Evolutionary conservation across 345 rosid genomes (phyloP).

Genomic region (Anacardium occidentale): DNA sequence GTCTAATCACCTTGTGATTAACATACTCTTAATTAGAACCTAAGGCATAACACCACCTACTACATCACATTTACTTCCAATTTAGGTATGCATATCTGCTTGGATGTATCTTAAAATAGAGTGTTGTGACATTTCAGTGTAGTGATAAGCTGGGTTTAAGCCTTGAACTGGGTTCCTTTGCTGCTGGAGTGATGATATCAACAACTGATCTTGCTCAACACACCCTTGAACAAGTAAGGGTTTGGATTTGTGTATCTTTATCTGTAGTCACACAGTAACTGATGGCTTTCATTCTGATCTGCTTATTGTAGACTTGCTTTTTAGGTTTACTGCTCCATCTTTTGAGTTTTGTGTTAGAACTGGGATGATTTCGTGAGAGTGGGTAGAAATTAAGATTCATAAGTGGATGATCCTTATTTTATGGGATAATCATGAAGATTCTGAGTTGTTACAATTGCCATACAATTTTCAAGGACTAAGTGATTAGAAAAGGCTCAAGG

Average conservation of each 20-base stretch:
- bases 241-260: constrained; percentile 10
- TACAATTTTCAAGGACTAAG: neutral
- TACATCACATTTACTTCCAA: neutral
- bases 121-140: constrained; percentile 59
- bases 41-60: neutral
- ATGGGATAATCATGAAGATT: no score
- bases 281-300: constrained; percentile 18
- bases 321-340: neutral
- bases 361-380: neutral
- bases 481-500: neutral
- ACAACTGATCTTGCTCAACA: no score
- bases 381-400: neutral
- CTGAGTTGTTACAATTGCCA: neutral
- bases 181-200: no score
- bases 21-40: constrained; percentile 5
- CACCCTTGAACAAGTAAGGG: no score
- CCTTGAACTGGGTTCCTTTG: constrained; percentile 86
- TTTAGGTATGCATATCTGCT: neutral
- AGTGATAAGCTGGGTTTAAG: constrained; percentile 97
- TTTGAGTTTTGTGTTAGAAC: neutral
- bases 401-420: constrained; percentile 1
- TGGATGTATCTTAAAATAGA: constrained; percentile 13
- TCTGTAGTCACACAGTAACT: constrained; percentile 8
- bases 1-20: constrained; percentile 17
- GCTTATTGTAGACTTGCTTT: neutral